phyloP scores from a whole-genome alignment of 1,284 basidiomycete species.

The Stygiomarasmius scandens region DNA sequence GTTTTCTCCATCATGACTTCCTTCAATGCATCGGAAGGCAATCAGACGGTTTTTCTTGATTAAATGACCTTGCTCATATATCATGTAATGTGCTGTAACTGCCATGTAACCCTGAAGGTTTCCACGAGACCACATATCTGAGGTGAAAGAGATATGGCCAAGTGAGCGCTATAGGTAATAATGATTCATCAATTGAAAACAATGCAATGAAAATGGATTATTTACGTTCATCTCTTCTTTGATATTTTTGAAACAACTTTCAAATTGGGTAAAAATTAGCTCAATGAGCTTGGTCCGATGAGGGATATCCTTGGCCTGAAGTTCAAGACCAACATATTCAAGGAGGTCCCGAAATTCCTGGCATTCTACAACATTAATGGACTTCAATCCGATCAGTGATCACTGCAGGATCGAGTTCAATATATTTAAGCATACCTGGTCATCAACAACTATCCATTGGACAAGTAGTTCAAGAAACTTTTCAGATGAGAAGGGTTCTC shows the following conservation, averaged over 20 bases:
- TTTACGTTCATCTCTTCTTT: conserved; percentile 23
- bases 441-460: conserved; percentile 7
- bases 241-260: conserved; percentile 19
- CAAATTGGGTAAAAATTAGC: conserved; percentile 22
- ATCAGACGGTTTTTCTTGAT: too few relatives aligned
- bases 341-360: conserved; percentile 31
- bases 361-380: conserved; percentile 30
- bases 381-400: conserved; percentile 20
- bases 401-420: not conserved
- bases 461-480: not conserved
- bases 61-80: too few relatives aligned
- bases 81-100: too few relatives aligned
- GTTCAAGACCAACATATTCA: conserved; percentile 23
- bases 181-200: not conserved
- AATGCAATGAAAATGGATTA: not conserved
- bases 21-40: too few relatives aligned
- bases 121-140: too few relatives aligned
- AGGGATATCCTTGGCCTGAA: conserved; percentile 13
- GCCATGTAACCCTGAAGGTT: too few relatives aligned
- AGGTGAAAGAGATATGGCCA: conserved; percentile 28
- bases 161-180: conserved; percentile 20
- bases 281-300: conserved; percentile 21
- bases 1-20: too few relatives aligned
- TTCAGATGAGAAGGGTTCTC: not conserved
- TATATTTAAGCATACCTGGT: conserved; percentile 11